Evolutionary conservation across 768 basidiomycete species (phyloP).

Genomic region (Mrakia gelida): DNA sequence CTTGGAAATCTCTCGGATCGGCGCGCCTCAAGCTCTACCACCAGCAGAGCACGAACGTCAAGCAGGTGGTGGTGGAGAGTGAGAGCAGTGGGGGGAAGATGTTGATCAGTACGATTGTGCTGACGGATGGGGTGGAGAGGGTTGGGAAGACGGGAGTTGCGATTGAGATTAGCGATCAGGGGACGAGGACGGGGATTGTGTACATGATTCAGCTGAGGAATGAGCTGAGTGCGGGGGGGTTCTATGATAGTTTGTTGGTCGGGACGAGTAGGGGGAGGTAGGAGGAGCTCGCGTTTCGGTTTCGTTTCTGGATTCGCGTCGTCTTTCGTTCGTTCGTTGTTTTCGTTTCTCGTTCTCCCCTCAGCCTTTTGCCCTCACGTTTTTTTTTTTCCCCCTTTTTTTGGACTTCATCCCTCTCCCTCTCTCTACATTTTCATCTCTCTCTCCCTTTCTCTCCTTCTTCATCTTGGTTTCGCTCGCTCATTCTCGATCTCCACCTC

Average conservation of each 20-base stretch:
- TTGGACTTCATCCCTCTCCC: neutral
- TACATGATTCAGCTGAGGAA: constrained; percentile 97
- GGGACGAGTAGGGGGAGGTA: constrained; percentile 67
- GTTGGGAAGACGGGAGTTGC: constrained; percentile 99
- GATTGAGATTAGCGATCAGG: constrained; percentile 87
- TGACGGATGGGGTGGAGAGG: constrained; percentile 92
- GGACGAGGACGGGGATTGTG: constrained; percentile 84
- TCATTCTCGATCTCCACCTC: neutral
- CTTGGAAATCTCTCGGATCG: constrained; percentile 92
- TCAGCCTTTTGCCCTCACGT: no score
- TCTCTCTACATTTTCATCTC: no score
- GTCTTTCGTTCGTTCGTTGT: neutral
- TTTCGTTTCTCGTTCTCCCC: neutral
- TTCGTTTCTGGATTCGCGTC: constrained; percentile 4
- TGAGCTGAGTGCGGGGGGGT: constrained; percentile 73
- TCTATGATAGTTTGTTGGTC: constrained; percentile 80
- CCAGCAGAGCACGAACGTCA: constrained; percentile 75
- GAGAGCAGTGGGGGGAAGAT: constrained; percentile 56
- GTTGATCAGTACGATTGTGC: constrained; percentile 89
- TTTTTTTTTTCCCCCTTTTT: neutral
- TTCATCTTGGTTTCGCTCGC: neutral
- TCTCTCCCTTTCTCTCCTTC: neutral
- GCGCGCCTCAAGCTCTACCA: constrained; percentile 82
- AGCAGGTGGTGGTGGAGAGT: constrained; percentile 91
- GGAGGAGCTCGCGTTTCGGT: neutral